These are phyloP conservation scores for Annulohypoxylon maeteangense DNA, from an alignment of 495 filamentous ascomycete genomes.

Conservation along the genomic window DNA sequence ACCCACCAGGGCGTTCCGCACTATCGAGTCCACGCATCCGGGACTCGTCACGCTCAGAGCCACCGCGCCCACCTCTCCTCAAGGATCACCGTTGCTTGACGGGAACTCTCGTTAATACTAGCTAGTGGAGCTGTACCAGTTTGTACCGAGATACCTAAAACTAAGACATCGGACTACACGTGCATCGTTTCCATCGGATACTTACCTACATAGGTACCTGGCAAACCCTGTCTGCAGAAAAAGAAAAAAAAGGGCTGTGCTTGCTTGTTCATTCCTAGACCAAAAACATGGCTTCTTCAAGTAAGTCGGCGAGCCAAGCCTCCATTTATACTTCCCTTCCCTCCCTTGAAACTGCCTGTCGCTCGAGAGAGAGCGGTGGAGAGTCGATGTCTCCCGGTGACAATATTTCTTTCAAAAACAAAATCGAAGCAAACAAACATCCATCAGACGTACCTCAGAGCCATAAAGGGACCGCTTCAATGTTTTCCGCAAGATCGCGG, in stretches of 20 bases:
- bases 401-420: not conserved
- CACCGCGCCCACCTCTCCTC: slow-evolving; percentile 28
- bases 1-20: slow-evolving; percentile 39
- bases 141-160: slow-evolving; percentile 24
- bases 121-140: slow-evolving; percentile 31
- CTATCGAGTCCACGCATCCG: slow-evolving; percentile 43
- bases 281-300: slow-evolving; percentile 38
- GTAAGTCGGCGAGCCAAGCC: slow-evolving; percentile 38
- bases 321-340: slow-evolving; percentile 37
- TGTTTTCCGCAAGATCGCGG: slow-evolving; percentile 40
- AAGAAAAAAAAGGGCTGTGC: slow-evolving; percentile 34
- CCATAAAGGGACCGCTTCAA: slow-evolving; percentile 18
- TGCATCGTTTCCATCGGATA: slow-evolving; percentile 35
- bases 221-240: slow-evolving; percentile 11
- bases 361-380: slow-evolving; percentile 4
- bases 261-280: slow-evolving; percentile 21
- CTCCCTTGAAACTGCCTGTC: slow-evolving; percentile 4
- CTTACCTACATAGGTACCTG: slow-evolving; percentile 36
- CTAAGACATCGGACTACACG: slow-evolving; percentile 17
- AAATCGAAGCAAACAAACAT: slow-evolving; percentile 17
- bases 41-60: slow-evolving; percentile 35
- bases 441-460: slow-evolving; percentile 8
- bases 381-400: slow-evolving; percentile 8
- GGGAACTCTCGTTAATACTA: slow-evolving; percentile 38
- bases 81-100: slow-evolving; percentile 33